Conservation (phyloP, 2,329 filamentous ascomycete genomes). For the Fusarium avenaceum region DNA sequence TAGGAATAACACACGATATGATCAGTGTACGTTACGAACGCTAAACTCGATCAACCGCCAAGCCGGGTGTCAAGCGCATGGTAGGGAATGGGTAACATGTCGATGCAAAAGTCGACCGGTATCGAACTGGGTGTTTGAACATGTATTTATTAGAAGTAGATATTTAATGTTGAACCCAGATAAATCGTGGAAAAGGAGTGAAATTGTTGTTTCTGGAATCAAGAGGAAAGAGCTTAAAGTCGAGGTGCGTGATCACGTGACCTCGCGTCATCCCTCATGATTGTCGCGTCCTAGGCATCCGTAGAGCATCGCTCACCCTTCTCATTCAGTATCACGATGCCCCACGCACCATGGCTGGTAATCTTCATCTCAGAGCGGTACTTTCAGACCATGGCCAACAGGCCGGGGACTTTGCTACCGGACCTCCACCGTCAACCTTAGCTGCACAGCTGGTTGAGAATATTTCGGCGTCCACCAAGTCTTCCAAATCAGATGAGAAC, state of each 20-base stretch:
- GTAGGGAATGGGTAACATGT: conserved; percentile 5
- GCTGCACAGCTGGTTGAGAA: conserved; percentile 90
- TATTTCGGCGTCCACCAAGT: conserved; percentile 74
- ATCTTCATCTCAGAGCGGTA: conserved; percentile 38
- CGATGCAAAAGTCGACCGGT: not conserved
- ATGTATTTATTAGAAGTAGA: not conserved
- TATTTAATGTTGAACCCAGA: not conserved
- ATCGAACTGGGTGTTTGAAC: not conserved
- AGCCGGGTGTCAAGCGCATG: conserved; percentile 5
- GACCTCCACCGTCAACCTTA: conserved; percentile 80
- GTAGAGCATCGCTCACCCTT: conserved; percentile 12
- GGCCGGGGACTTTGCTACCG: conserved; percentile 36
- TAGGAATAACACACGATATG: conserved; percentile 56
- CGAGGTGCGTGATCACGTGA: conserved; percentile 37
- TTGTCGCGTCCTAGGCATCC: conserved; percentile 36
- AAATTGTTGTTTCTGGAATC: not conserved
- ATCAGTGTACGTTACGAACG: conserved; percentile 55
- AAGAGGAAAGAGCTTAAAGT: not conserved
- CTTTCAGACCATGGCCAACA: conserved; percentile 35
- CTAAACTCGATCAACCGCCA: conserved; percentile 2
- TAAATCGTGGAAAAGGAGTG: not conserved
- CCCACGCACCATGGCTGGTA: conserved; percentile 49
- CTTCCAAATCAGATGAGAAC: conserved; percentile 73
- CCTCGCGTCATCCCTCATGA: conserved; percentile 38
- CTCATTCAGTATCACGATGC: conserved; percentile 43